Base-by-base conservation (phyloP, 2,329 filamentous ascomycete species). In the Talaromyces piceae region DNA sequence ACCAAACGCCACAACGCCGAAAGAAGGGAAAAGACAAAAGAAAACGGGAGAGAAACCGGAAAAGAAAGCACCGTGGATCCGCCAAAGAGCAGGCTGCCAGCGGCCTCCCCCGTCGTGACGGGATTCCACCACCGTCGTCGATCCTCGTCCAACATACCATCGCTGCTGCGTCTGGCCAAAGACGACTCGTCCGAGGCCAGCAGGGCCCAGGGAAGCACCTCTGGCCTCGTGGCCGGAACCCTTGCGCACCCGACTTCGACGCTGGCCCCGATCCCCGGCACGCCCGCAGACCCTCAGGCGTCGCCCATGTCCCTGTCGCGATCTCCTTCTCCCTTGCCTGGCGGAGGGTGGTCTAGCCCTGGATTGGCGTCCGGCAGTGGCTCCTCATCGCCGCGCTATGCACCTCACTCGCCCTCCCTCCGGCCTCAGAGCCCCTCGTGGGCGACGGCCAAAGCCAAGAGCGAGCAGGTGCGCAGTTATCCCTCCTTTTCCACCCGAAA, bases 331-430 rank as follows among this genome's bases (percentile, higher is more conserved):
- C 91, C 91, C 56, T 80, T 83, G 56, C 86, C 83, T 55, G 86
- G 87, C 62, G 89, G 88, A 65, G 90, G 90, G 61, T 96, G 91
- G 91, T 83, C 88, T 51, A 93, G 86, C 71, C 89, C 87, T 51
- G 88, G 84, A 57, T 78, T 88, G 64, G 86, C 82, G 63, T 83
- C 86, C 54, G 83, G 81, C 53, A 88, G 85, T 67, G 85, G 85
- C 55, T 79, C 80, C 58, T 81, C 82, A 31, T 89, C 83, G 65
- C 86, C 87, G 18, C 59, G 73, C 70, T 69, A 66, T 70, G 62
- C 56, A 55, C 20, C 57, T 57, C 39, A 39, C 33, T 1, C 46
- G 31, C 3, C 41, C 22, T 30, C 33, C 41, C 16, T 59, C 64
- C 50, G 8, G 33, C 33, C 33, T 18, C n/a, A 62, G 18, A 59